These are phyloP conservation scores for Coemansia sp. DNA, from an alignment of 192 early-diverging fungal species.

Conservation along the genomic window DNA sequence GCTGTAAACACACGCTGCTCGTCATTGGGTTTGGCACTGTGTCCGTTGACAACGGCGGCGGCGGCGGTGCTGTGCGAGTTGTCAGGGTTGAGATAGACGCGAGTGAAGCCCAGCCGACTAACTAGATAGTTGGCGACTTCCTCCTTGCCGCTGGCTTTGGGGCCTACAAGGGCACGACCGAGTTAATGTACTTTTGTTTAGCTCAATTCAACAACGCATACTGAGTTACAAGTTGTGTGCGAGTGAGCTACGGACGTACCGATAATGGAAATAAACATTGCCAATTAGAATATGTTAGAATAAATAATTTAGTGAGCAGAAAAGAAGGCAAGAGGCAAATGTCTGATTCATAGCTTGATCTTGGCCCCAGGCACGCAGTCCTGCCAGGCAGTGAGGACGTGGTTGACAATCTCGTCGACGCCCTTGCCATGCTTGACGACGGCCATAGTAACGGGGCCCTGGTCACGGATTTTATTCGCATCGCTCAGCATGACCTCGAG, in stretches of 20 bases:
- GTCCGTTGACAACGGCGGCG: not conserved
- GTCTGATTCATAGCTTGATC: constrained; percentile 20
- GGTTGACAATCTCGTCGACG: constrained; percentile 77
- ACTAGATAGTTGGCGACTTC: constrained; percentile 39
- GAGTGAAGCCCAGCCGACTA: constrained; percentile 16
- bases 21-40: not conserved
- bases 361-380: constrained; percentile 54
- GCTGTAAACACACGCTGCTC: constrained; percentile 55
- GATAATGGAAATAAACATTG: constrained; percentile 54
- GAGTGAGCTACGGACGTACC: constrained; percentile 29
- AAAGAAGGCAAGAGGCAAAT: not conserved
- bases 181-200: not conserved
- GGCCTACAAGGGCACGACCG: constrained; percentile 22
- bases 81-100: constrained; percentile 15
- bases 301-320: not conserved
- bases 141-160: constrained; percentile 54
- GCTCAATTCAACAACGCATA: not conserved
- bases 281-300: not conserved
- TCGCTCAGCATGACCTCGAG: constrained; percentile 91
- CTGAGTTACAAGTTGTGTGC: not conserved
- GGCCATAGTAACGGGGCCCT: constrained; percentile 89
- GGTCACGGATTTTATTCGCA: constrained; percentile 82
- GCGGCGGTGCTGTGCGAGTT: not conserved
- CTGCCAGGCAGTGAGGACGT: constrained; percentile 67
- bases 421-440: constrained; percentile 90